These are phyloP conservation scores for Ophiostoma sp. DNA, from an alignment of 2,329 filamentous ascomycete genomes.

Conservation along the genomic window DNA sequence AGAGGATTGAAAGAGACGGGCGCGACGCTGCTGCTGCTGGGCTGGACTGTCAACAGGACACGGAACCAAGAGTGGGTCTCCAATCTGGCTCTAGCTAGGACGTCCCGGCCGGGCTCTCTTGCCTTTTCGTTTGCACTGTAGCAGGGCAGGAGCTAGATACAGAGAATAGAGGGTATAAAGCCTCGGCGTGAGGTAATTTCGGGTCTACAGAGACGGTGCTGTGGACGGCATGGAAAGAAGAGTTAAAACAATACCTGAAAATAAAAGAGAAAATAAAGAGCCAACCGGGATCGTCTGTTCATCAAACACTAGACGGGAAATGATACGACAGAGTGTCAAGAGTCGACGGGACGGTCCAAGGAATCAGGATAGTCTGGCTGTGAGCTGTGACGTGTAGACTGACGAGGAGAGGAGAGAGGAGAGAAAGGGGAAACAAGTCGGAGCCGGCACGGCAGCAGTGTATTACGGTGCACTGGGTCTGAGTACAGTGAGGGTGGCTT, in stretches of 20 bases:
- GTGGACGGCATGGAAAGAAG: background rate
- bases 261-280: background rate
- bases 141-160: background rate
- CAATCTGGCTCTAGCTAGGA: constrained; percentile 11
- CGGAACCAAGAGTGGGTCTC: constrained; percentile 23
- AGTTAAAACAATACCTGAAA: background rate
- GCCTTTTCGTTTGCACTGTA: background rate
- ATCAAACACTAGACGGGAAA: background rate
- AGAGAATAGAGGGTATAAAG: background rate
- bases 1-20: background rate
- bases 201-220: background rate
- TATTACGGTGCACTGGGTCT: too few species aligned
- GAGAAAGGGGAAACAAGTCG: too few species aligned
- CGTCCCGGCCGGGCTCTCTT: constrained; percentile 20
- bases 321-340: background rate
- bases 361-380: background rate
- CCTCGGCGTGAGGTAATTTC: constrained; percentile 11
- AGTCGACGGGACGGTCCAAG: background rate
- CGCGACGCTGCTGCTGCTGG: constrained; percentile 17
- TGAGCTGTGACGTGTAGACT: constrained; percentile 2
- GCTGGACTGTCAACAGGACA: constrained; percentile 19
- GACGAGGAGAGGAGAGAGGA: background rate
- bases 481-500: too few species aligned
- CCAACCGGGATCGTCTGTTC: background rate
- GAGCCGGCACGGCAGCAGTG: too few species aligned